phyloP scores from a whole-genome alignment of 164 flowering plant genomes.

The Saururus chinensis region DNA sequence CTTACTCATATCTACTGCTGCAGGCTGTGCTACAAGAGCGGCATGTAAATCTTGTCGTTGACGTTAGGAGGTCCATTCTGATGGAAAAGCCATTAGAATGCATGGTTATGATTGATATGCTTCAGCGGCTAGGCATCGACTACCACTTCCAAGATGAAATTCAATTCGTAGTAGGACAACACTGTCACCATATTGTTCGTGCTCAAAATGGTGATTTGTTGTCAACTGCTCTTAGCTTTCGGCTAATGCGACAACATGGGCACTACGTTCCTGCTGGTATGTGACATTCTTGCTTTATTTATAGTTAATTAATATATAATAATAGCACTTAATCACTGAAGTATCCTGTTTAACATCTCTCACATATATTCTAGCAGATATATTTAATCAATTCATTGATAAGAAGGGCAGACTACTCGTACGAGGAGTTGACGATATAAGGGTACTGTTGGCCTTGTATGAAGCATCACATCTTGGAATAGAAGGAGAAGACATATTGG shows the following conservation, averaged over 20 bases:
- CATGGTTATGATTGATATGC: not conserved
- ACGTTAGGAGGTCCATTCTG: not conserved
- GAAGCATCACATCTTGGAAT: constrained; percentile 25
- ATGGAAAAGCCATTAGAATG: not conserved
- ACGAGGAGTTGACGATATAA: constrained; percentile 5
- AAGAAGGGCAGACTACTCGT: not conserved
- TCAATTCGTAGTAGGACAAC: not conserved
- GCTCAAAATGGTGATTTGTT: not conserved
- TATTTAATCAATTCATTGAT: not conserved
- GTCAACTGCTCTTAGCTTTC: not conserved
- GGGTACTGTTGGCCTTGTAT: constrained; percentile 19
- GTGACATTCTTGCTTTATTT: not conserved
- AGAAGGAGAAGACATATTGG: constrained; percentile 40
- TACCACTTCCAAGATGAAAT: not conserved
- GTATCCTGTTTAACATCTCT: too few relatives aligned
- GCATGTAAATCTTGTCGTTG: not conserved
- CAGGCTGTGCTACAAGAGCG: not conserved
- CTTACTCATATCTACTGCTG: not conserved
- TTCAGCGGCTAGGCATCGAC: not conserved
- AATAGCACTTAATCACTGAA: too few relatives aligned
- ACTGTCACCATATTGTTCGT: too few relatives aligned
- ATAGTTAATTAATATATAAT: too few relatives aligned
- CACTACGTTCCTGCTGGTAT: not conserved
- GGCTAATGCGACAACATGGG: not conserved
- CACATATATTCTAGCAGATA: too few relatives aligned